Base-by-base conservation (phyloP, 352 stramenopile genomes). In the Globisporangium heterothallicum region DNA sequence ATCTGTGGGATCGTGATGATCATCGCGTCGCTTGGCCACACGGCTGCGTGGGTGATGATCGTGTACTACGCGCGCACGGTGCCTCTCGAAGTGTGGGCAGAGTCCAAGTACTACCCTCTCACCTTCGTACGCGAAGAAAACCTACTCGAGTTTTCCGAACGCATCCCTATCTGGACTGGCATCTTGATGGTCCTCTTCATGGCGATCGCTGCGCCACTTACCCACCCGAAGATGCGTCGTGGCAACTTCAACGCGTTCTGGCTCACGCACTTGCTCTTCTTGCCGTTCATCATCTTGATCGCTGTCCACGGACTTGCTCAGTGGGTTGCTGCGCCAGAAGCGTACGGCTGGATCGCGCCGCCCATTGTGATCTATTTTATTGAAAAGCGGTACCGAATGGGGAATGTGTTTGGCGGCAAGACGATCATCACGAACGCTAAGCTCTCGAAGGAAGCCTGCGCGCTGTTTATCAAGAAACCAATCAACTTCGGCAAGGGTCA, bases 1-100 rank as follows among this genome's bases (percentile, higher is more conserved):
- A 69, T 90, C 60, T 80, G 71, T n/a, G 79, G 79, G 18, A 53
- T 81, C n/a, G 71, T 90, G n/a, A 59, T 87, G 55, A 50, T 90
- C 42, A 46, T 86, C 9, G 74, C 78, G 6, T 72, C 71, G 2
- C 40, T 88, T 14, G 72, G 64, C 1, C 78, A 88, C 64, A 73
- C 72, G 1, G 52, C 49, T 2, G 71, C 70, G 14, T 85, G 75
- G 72, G 27, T 84, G 5, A 62, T 78, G 14, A 83, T 86, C 40
- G 63, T 88, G 16, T 59, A 72, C 36, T 80, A 84, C 49, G 53
- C 76, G 1, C 66, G 65, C 6, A 78, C 61, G 0, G 69, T 72
- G 5, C 53, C 71, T 0, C 21, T 68, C 1, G 44, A 59, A 1
- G 53, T 74, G 1, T 86, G 78, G 75, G 29, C 68, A 32, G 21